Percentiles rank a stretch among this genome's conserved stretches.
These are phyloP conservation scores for Globisporangium okanoganense DNA, from an alignment of 352 stramenopile genomes.

Conservation along the genomic window DNA sequence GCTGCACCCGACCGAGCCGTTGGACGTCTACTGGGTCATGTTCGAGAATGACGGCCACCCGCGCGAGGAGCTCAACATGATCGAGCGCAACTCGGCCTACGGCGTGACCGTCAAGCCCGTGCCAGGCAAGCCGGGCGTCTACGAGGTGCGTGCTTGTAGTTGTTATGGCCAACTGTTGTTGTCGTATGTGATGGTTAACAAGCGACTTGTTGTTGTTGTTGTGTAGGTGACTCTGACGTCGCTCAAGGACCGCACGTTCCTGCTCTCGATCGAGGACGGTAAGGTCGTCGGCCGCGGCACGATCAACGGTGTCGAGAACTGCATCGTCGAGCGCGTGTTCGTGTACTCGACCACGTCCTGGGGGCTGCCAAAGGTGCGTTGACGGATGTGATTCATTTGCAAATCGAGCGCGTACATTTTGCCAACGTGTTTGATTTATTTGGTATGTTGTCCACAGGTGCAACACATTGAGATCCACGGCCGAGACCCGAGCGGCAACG, in stretches of 20 bases:
- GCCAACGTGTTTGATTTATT: background rate
- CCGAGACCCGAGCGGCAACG: constrained; percentile 54
- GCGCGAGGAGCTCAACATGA: constrained; percentile 84
- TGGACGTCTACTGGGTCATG: constrained; percentile 90
- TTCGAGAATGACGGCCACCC: constrained; percentile 82
- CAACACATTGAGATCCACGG: constrained; percentile 88
- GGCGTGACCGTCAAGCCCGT: constrained; percentile 68
- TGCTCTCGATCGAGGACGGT: constrained; percentile 69
- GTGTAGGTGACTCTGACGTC: constrained; percentile 58
- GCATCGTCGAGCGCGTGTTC: constrained; percentile 76
- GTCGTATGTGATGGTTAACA: constrained; percentile 3
- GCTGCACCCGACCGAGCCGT: constrained; percentile 58
- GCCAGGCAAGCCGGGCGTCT: constrained; percentile 63
- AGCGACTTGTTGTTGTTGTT: background rate
- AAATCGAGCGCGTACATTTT: background rate
- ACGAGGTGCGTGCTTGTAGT: constrained; percentile 30
- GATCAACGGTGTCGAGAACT: constrained; percentile 73
- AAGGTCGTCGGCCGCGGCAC: constrained; percentile 62
- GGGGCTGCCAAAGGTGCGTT: constrained; percentile 70
- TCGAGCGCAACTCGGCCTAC: constrained; percentile 85
- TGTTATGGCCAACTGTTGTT: background rate
- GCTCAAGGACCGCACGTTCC: constrained; percentile 80
- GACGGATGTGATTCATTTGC: background rate
- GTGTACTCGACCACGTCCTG: constrained; percentile 83
- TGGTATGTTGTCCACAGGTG: constrained; percentile 38